phyloP scores from a whole-genome alignment of 164 flowering plant genomes.

The Stephania yunnanensis region DNA sequence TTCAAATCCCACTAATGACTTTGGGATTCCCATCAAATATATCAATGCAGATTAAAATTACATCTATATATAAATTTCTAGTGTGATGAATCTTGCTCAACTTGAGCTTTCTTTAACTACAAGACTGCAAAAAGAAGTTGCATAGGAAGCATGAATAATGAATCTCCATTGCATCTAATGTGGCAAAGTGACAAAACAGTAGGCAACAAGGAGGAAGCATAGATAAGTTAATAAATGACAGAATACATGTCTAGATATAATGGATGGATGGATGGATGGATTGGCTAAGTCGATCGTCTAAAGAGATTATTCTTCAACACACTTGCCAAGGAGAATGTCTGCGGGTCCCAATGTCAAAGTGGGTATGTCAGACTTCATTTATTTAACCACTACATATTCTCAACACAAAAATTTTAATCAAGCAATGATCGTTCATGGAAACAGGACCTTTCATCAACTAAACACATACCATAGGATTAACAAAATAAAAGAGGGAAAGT shows the following conservation, averaged over 20 bases:
- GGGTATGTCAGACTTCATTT: constrained; percentile 34
- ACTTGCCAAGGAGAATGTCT: constrained; percentile 75
- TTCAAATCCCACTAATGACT: too few species aligned
- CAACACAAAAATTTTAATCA: constrained; percentile 16
- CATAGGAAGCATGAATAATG: not conserved
- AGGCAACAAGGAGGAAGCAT: not conserved
- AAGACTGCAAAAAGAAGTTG: not conserved
- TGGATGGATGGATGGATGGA: constrained; percentile 16
- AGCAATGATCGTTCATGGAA: constrained; percentile 26
- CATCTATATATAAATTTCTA: too few species aligned
- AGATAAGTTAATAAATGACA: constrained; percentile 2
- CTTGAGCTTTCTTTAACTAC: too few species aligned
- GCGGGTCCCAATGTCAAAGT: constrained; percentile 45
- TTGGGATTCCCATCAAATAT: too few species aligned
- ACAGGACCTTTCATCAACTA: constrained; percentile 6
- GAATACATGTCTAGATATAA: not conserved
- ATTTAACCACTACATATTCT: constrained; percentile 21
- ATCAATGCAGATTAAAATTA: too few species aligned
- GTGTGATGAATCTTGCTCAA: too few species aligned
- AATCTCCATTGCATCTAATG: not conserved
- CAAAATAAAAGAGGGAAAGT: not conserved
- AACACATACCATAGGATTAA: not conserved
- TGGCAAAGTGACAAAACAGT: constrained; percentile 7
- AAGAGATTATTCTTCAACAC: constrained; percentile 49
- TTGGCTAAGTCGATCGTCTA: constrained; percentile 23